A percentile compares a stretch with the other conserved stretches of the same genome.
phyloP scores from a whole-genome alignment of 306 rosid species.

The Prosopis cineraria region DNA sequence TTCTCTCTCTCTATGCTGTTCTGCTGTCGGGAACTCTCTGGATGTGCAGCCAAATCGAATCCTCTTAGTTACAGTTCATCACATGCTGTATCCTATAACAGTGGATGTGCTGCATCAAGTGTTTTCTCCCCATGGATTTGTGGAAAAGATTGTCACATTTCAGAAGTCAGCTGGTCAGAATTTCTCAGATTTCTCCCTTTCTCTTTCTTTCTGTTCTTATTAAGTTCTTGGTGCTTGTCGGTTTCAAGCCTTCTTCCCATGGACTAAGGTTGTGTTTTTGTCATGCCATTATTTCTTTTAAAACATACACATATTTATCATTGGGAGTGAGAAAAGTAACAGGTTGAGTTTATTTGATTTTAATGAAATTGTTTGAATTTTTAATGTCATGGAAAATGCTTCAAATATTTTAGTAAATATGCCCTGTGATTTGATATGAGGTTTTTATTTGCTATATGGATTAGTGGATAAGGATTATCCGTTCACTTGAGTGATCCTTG shows the following conservation, averaged over 20 bases:
- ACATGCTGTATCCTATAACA: constrained; percentile 98
- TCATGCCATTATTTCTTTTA: constrained; percentile 24
- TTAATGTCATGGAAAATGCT: constrained; percentile 6
- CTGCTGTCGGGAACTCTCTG: constrained; percentile 69
- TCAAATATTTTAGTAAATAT: constrained; percentile 18
- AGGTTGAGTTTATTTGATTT: constrained; percentile 11
- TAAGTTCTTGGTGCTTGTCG: constrained; percentile 29
- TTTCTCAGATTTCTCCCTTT: constrained; percentile 71
- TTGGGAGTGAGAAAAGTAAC: constrained; percentile 19
- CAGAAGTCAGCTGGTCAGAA: constrained; percentile 99
- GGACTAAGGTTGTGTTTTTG: constrained; percentile 19
- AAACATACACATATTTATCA: background rate
- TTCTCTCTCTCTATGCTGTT: constrained; percentile 84
- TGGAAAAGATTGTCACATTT: constrained; percentile 98
- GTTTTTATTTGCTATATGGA: constrained; percentile 7
- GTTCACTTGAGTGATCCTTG: constrained; percentile 21
- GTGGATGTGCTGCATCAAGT: constrained; percentile 99
- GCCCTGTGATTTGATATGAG: constrained; percentile 5
- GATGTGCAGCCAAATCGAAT: constrained; percentile 98
- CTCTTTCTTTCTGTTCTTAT: constrained; percentile 48
- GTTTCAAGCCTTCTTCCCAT: constrained; percentile 9
- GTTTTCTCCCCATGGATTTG: constrained; percentile 96
- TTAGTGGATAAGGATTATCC: background rate
- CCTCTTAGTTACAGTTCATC: constrained; percentile 98
- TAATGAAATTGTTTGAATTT: constrained; percentile 7